Percentiles rank a stretch among this genome's conserved stretches.
Evolutionary conservation across 129 eudicot genomes (phyloP).

Genomic region (Lactuca sativa): DNA sequence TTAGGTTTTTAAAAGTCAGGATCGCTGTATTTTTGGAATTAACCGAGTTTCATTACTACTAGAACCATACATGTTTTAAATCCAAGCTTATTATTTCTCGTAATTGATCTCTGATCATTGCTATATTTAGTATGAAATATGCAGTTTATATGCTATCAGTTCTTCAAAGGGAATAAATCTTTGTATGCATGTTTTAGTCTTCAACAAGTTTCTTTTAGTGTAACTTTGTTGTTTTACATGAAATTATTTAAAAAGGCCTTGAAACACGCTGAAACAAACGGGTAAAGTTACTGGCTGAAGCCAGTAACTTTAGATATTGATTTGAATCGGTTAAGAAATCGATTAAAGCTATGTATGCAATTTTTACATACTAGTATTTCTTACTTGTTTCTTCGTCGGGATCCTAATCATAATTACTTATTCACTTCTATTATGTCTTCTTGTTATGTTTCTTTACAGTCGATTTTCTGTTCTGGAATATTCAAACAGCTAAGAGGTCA

Average conservation of each 20-base stretch:
- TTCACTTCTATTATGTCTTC: constrained; percentile 14
- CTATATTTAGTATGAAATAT: neutral
- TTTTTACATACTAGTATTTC: neutral
- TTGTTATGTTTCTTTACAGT: constrained; percentile 9
- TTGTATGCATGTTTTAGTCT: neutral
- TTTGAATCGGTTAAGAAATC: neutral
- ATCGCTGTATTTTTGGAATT: neutral
- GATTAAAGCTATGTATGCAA: neutral
- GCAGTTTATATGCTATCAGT: neutral
- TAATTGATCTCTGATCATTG: neutral
- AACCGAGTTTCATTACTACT: neutral
- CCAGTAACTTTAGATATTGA: too few relatives aligned
- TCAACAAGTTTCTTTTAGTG: neutral
- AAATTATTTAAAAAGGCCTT: neutral
- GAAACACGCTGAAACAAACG: neutral
- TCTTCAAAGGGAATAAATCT: too few relatives aligned
- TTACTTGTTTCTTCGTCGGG: neutral
- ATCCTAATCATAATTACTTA: neutral
- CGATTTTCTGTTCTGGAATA: constrained; percentile 22
- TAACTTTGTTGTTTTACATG: neutral
- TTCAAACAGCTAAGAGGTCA: neutral
- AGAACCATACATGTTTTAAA: neutral
- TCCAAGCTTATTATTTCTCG: neutral
- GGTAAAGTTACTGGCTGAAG: too few relatives aligned
- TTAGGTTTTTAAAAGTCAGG: neutral